Conservation (phyloP, 768 basidiomycete species). For the Pisolithus sp. region DNA sequence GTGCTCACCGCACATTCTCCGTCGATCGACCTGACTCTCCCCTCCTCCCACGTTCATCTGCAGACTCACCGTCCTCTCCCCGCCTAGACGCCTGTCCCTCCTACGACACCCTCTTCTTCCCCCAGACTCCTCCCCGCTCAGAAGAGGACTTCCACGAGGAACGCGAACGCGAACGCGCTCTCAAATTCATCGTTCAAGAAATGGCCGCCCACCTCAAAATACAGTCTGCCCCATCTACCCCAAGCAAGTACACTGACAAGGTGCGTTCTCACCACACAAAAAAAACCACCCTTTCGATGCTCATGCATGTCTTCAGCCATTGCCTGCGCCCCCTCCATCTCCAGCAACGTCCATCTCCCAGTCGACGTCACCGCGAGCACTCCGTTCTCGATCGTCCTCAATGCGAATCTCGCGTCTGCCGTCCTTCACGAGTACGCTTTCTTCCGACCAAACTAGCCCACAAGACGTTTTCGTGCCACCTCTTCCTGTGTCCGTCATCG, state of each 20-base stretch:
- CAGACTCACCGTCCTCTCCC: constrained; percentile 19
- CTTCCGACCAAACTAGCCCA: constrained; percentile 26
- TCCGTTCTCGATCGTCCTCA: constrained; percentile 27
- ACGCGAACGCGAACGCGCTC: constrained; percentile 28
- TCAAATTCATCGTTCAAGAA: constrained; percentile 32
- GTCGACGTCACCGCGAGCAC: constrained; percentile 19
- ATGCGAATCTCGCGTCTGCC: constrained; percentile 26
- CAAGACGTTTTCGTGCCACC: constrained; percentile 20
- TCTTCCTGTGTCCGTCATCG: constrained; percentile 24
- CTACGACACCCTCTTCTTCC: constrained; percentile 31
- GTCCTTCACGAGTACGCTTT: constrained; percentile 29
- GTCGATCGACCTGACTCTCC: constrained; percentile 26
- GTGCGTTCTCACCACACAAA: background rate
- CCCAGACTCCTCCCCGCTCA: constrained; percentile 6
- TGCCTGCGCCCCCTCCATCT: constrained; percentile 18
- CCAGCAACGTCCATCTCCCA: constrained; percentile 21
- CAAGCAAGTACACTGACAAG: constrained; percentile 4
- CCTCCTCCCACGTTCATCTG: constrained; percentile 21
- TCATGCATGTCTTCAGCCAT: background rate
- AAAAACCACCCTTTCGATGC: background rate
- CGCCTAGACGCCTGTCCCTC: constrained; percentile 17
- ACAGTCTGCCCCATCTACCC: constrained; percentile 6
- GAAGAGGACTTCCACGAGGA: constrained; percentile 17
- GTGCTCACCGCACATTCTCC: constrained; percentile 19
- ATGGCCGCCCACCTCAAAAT: constrained; percentile 24